Conservation (phyloP, 2,329 filamentous ascomycete genomes). For the Alternaria rosae region DNA sequence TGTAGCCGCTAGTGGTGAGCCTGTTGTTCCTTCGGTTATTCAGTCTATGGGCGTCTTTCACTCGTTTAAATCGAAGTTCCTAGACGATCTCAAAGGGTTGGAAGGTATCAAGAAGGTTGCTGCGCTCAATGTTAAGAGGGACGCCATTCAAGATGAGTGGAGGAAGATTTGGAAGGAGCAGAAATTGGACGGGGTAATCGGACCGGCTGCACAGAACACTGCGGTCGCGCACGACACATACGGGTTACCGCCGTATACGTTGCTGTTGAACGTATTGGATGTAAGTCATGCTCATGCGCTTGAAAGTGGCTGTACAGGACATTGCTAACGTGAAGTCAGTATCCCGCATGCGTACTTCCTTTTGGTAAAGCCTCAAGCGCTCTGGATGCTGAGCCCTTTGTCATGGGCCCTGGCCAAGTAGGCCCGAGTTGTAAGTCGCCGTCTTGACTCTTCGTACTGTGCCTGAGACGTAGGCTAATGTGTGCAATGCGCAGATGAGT, state of each 20-base stretch:
- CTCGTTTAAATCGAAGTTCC: neutral
- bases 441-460: neutral
- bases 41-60: neutral
- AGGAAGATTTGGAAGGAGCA: conserved; percentile 5
- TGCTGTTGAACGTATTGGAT: conserved; percentile 10
- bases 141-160: conserved; percentile 5
- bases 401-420: conserved; percentile 1
- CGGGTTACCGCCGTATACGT: conserved; percentile 11
- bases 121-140: conserved; percentile 7
- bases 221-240: conserved; percentile 11
- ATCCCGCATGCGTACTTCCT: conserved; percentile 9
- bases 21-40: neutral
- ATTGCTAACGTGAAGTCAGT: conserved; percentile 1
- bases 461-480: neutral
- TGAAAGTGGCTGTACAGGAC: neutral
- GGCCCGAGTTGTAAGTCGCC: conserved; percentile 6
- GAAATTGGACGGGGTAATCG: conserved; percentile 6
- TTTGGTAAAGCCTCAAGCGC: conserved; percentile 5
- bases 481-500: neutral
- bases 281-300: neutral
- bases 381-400: conserved; percentile 3
- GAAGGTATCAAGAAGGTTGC: neutral
- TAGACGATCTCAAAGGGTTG: neutral
- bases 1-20: conserved; percentile 4
- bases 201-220: conserved; percentile 6